Evolutionary conservation across 2,329 filamentous ascomycete species (phyloP).

Genomic region (Apiospora hydei): DNA sequence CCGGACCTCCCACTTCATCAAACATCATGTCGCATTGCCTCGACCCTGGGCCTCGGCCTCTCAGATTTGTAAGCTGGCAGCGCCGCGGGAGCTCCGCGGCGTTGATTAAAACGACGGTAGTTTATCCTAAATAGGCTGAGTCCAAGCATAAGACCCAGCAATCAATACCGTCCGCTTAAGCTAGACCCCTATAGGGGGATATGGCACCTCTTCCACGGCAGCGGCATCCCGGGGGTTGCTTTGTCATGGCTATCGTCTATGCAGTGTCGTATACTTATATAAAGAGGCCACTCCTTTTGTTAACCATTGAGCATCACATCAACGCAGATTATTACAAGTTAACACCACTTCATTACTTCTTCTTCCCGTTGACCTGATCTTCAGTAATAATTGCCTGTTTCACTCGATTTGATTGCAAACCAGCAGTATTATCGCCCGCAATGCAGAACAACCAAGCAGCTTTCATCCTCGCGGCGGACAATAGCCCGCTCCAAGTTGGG

Average conservation of each 20-base stretch:
- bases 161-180: background rate
- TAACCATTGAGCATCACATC: background rate
- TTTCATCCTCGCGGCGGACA: slow-evolving; percentile 7
- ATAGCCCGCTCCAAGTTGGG: slow-evolving; percentile 25
- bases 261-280: background rate
- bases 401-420: no score
- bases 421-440: background rate
- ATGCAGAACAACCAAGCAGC: slow-evolving; percentile 27
- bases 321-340: background rate
- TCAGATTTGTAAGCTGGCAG: background rate
- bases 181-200: background rate
- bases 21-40: background rate
- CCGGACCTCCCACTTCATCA: no score
- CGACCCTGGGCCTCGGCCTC: background rate
- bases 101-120: background rate
- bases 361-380: no score
- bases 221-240: background rate
- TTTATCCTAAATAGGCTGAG: background rate
- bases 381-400: no score
- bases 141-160: fast-evolving
- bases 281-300: background rate
- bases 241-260: background rate
- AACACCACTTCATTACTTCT: no score
- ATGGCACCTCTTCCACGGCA: background rate
- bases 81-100: slow-evolving; percentile 2